Percentiles rank a stretch among this genome's conserved stretches.
Conservation (phyloP, 2,329 filamentous ascomycete genomes). For the Gnomoniopsis smithogilvyi region DNA sequence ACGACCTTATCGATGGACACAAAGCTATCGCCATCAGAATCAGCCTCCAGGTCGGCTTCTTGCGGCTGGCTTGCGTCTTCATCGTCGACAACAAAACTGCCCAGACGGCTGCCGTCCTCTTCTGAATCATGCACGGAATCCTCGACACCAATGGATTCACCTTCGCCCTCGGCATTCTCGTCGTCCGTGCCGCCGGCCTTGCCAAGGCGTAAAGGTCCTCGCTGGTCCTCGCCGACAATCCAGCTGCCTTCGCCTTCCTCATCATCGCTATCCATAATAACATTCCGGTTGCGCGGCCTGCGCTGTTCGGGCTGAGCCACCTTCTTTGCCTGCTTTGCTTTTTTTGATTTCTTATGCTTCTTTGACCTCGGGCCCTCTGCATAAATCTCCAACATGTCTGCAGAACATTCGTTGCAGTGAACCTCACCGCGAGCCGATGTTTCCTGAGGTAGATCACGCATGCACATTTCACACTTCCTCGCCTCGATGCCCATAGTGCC, state of each 20-base stretch:
- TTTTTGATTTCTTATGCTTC: conserved; percentile 35
- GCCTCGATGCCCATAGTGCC: conserved; percentile 75
- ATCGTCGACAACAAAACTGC: conserved; percentile 55
- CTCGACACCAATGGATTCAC: conserved; percentile 71
- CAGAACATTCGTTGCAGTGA: conserved; percentile 69
- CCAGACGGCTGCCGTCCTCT: conserved; percentile 50
- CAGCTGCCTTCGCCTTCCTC: conserved; percentile 71
- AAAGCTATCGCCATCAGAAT: conserved; percentile 33
- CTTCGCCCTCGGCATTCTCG: conserved; percentile 83
- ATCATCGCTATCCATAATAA: conserved; percentile 65
- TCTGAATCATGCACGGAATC: conserved; percentile 61
- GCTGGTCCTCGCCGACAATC: conserved; percentile 71
- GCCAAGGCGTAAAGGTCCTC: conserved; percentile 58
- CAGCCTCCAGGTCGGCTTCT: conserved; percentile 25
- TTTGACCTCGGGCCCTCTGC: conserved; percentile 38
- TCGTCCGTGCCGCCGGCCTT: conserved; percentile 83
- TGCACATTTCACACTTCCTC: conserved; percentile 82
- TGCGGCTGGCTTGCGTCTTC: conserved; percentile 29
- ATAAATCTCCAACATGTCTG: conserved; percentile 66
- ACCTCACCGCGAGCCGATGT: conserved; percentile 42
- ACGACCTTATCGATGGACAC: conserved; percentile 34
- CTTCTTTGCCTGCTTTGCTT: conserved; percentile 30
- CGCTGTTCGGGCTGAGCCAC: conserved; percentile 31
- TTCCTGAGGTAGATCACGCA: conserved; percentile 59
- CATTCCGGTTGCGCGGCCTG: conserved; percentile 47